Evolutionary conservation across 345 rosid species (phyloP).

Genomic region (Zanthoxylum bungeanum): DNA sequence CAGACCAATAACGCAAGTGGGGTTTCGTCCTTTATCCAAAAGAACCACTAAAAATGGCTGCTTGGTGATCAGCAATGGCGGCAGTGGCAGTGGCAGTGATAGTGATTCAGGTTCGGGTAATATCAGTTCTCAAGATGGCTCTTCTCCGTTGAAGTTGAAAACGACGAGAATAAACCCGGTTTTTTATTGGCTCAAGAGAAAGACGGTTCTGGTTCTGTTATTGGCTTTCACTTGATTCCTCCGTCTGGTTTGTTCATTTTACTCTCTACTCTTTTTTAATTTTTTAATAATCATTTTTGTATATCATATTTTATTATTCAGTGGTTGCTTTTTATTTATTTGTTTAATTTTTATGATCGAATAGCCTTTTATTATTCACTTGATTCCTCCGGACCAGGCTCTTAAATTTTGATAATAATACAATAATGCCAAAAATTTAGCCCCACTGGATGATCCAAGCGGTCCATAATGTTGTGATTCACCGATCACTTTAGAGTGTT

Average conservation of each 20-base stretch:
- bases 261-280: too few relatives aligned
- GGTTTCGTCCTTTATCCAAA: constrained; percentile 25
- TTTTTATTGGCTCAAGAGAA: constrained; percentile 44
- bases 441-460: not conserved
- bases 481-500: too few relatives aligned
- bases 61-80: constrained; percentile 25
- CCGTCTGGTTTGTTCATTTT: constrained; percentile 33
- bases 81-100: constrained; percentile 9
- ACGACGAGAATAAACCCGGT: constrained; percentile 19
- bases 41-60: constrained; percentile 20
- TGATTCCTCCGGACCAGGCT: not conserved
- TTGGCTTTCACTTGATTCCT: constrained; percentile 62
- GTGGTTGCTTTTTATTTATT: not conserved
- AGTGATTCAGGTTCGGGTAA: not conserved
- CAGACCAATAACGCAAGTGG: constrained; percentile 19
- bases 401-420: not conserved
- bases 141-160: constrained; percentile 27
- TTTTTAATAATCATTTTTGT: not conserved
- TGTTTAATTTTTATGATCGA: not conserved
- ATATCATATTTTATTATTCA: too few relatives aligned
- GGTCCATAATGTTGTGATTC: too few relatives aligned
- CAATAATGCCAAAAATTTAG: not conserved
- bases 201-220: constrained; percentile 60
- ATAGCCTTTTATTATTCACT: too few relatives aligned
- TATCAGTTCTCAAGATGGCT: constrained; percentile 6